Evolutionary conservation across 2,329 filamentous ascomycete species (phyloP), one percentile per base, ranked within the genome.

Genomic region (Exophiala dermatitidis): DNA sequence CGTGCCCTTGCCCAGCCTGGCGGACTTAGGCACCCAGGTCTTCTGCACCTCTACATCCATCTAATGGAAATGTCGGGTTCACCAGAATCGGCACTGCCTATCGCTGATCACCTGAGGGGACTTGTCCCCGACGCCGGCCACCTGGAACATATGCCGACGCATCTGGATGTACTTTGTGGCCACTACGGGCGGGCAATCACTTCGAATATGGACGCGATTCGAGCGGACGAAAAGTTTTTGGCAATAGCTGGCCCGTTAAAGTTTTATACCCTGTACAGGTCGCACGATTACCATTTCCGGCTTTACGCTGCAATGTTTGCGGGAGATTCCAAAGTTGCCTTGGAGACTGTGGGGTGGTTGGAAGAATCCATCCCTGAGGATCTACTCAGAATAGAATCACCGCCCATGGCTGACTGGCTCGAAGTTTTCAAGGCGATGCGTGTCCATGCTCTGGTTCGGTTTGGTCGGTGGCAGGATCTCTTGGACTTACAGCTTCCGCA

Each of bases 241-340:
- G 67, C 70, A 0, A 72, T 75, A 3, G 73, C 77, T 5, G 84
- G 85, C 0, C 72, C 80, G 0, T 66, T 80, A 56, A 86, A 86
- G 65, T 90, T 90, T 65, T 91, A 90, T 69, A 84, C 83, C 0
- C 76, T 90, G 3, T 91, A 90, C 65, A 79, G 86, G 9, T 78
- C 79, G 46, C 87, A 91, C 65, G 76, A 90, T 64, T 84, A 83
- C 62, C 86, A 90, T 64, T 89, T 87, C 59, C 77, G 81, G 1
- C 78, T 90, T 46, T 90, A 90, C 64, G 83, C 83, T 0, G 85
- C 86, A 53, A 88, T 90, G 85, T 85, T 90, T 60, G 79, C 84
- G 0, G 87, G 83, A 0, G 79, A 85, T 64, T 84, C 75, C 1
- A 65, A 70, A 28, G 72, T 83, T 7, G 83, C 85, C 0, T 66